Base-by-base conservation (phyloP, 2,329 filamentous ascomycete species). In the Fusarium miscanthi region DNA sequence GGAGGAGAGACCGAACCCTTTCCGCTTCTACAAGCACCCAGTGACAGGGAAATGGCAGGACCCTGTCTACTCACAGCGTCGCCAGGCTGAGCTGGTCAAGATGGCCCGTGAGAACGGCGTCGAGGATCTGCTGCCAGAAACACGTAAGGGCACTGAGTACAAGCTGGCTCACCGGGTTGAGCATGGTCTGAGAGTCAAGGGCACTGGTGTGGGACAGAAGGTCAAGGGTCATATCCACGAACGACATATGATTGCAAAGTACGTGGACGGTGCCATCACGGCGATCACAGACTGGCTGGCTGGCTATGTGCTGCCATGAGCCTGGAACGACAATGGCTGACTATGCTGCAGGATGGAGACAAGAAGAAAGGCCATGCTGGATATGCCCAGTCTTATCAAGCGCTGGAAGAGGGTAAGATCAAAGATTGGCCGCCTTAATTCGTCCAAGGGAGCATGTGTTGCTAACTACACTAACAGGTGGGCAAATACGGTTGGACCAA, bases 151-250 rank as follows among this genome's bases (percentile, higher is more conserved):
- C 76, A 92, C 91, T 5, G 92, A 91, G 75, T 88, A 89, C 80
- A 90, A 87, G 81, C 88, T 94, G 78, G 87, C 89, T 78, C 89
- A 90, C 81, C 86, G 93, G 64, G 89, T 94, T 65, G 93, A 97
- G 85, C 88, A 92, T 73, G 95, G 95, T 54, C 81, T 97, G 81
- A 88, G 91, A 70, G 93, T 98, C 65, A 95, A 95, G 89, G 95
- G 95, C 77, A 98, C 95, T 3, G 95, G 96, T 87, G 91, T 94
- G 75, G 95, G 94, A 64, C 91, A 98, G 84, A 91, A 88, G 83
- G 95, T 98, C 81, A 99, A 98, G 92, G 96, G 96, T 82, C 95
- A 98, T 84, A 88, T 90, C 77, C 93, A 95, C 90, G 96, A 99
- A 87, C 90, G 96, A 80, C 92, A 92, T 78, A 86, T 98, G 85